Percentiles rank a stretch among this genome's conserved stretches.
Conservation (phyloP, 2,329 filamentous ascomycete species). For the Clonostachys sp. region DNA sequence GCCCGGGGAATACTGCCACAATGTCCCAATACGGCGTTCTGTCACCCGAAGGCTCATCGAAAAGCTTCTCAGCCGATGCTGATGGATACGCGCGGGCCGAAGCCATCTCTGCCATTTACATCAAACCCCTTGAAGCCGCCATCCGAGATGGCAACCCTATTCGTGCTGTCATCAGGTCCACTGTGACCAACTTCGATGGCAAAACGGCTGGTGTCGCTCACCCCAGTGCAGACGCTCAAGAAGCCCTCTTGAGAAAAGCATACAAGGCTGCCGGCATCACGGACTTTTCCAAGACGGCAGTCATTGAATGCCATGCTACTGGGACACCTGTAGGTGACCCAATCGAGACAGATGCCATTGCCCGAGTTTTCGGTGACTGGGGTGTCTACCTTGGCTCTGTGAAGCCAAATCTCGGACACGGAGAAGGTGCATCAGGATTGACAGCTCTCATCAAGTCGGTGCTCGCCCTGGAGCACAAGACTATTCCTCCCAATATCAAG, state of each 20-base stretch:
- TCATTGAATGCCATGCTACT: too few relatives aligned
- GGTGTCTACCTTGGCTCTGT: slow-evolving; percentile 17
- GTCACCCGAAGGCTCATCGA: slow-evolving; percentile 14
- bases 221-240: slow-evolving; percentile 28
- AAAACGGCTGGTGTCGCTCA: slow-evolving; percentile 28
- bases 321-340: too few relatives aligned
- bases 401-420: slow-evolving; percentile 39
- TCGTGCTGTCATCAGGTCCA: slow-evolving; percentile 23
- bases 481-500: slow-evolving; percentile 34
- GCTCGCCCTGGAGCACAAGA: slow-evolving; percentile 29
- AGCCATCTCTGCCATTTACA: slow-evolving; percentile 28
- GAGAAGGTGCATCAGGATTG: slow-evolving; percentile 33
- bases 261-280: too few relatives aligned
- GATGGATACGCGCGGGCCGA: slow-evolving; percentile 44
- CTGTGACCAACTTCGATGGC: slow-evolving; percentile 30
- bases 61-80: slow-evolving; percentile 29
- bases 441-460: slow-evolving; percentile 35
- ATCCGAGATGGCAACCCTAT: slow-evolving; percentile 35
- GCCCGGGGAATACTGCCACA: not conserved
- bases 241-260: slow-evolving; percentile 2
- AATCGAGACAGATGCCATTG: too few relatives aligned
- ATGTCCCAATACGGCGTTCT: slow-evolving; percentile 16
- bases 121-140: slow-evolving; percentile 37
- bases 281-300: too few relatives aligned
- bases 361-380: slow-evolving; percentile 13